phyloP scores from a whole-genome alignment of 306 rosid species.

The Cicer chorassanicum region DNA sequence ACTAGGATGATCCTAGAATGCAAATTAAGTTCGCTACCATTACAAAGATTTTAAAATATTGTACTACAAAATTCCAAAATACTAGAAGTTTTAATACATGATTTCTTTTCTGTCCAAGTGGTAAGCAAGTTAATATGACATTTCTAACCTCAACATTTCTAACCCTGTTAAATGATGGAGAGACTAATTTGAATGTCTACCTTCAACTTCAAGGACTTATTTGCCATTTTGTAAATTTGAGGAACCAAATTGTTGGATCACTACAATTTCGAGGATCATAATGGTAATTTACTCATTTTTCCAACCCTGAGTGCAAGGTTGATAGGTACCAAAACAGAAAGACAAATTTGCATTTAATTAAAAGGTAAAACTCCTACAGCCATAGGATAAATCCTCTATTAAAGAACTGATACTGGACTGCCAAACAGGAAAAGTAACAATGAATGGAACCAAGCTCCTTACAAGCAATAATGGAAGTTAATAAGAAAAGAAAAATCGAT shows the following conservation, averaged over 20 bases:
- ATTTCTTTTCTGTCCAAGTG: neutral
- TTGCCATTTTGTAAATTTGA: neutral
- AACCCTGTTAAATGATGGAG: neutral
- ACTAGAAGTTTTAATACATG: neutral
- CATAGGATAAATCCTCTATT: neutral
- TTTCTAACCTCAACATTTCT: neutral
- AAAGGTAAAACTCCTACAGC: neutral
- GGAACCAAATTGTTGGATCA: neutral
- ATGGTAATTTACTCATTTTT: neutral
- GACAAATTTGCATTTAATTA: neutral
- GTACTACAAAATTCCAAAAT: neutral
- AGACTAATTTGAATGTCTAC: neutral
- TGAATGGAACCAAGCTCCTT: neutral
- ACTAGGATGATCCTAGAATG: slow-evolving; percentile 11
- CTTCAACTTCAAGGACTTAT: neutral
- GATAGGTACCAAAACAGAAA: neutral
- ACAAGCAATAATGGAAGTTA: neutral
- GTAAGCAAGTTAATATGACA: neutral
- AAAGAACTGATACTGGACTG: neutral
- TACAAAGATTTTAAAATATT: neutral
- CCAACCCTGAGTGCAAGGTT: neutral
- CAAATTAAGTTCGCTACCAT: neutral
- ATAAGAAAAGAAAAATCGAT: neutral
- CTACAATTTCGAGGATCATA: neutral
- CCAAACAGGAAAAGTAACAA: neutral